These are phyloP conservation scores for Orbilia quercus DNA, from an alignment of 2,329 filamentous ascomycete species.

Conservation along the genomic window DNA sequence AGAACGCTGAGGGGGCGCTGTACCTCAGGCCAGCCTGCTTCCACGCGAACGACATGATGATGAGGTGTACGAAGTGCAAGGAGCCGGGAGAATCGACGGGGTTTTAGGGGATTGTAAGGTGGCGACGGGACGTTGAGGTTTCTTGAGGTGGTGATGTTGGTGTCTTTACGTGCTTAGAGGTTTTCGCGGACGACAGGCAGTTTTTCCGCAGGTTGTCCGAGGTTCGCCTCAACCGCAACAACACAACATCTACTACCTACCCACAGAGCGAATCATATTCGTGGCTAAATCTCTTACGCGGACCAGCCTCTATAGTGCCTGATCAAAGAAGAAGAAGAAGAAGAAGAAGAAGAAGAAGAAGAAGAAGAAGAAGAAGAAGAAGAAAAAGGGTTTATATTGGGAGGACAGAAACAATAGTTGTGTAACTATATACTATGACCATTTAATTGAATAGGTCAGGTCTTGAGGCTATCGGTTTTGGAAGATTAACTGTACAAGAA, in stretches of 20 bases:
- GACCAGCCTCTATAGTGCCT: too few species aligned
- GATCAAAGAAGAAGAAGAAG: too few species aligned
- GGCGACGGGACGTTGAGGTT: conserved; percentile 20
- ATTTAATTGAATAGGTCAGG: conserved; percentile 19
- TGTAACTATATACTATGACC: conserved; percentile 43
- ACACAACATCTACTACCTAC: too few species aligned
- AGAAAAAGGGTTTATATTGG: background rate
- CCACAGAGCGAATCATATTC: too few species aligned
- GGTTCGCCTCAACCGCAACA: conserved; percentile 21
- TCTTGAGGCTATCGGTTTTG: conserved; percentile 39
- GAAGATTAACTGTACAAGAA: conserved; percentile 55
- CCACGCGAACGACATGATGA: conserved; percentile 55
- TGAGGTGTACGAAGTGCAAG: conserved; percentile 7
- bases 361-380: too few species aligned
- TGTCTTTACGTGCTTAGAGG: conserved; percentile 16
- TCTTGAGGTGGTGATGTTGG: conserved; percentile 21
- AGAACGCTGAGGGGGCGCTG: background rate
- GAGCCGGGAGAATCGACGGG: conserved; percentile 4
- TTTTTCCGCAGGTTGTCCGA: conserved; percentile 36
- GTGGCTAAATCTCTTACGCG: too few species aligned
- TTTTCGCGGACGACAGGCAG: conserved; percentile 21
- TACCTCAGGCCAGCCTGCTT: conserved; percentile 52
- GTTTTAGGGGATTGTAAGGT: conserved; percentile 1
- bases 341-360: too few species aligned
- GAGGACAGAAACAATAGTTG: conserved; percentile 8